phyloP scores from a whole-genome alignment of 1,284 basidiomycete species.

The Irpex sp. region DNA sequence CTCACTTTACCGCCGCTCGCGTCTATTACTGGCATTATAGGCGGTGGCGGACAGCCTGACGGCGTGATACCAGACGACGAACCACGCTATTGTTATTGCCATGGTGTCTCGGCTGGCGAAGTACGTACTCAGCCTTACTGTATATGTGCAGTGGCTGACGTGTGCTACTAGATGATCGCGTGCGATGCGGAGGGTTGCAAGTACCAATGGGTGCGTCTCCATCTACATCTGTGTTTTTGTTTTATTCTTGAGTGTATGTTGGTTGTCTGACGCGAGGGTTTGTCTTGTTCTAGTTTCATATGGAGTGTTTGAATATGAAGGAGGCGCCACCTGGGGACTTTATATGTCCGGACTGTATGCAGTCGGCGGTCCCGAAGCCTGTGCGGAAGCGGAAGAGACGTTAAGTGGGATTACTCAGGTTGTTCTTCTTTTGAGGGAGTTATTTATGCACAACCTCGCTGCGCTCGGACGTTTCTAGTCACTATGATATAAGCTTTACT shows the following conservation, averaged over 20 bases:
- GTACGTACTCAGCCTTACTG: conserved; percentile 34
- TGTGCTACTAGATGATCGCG: conserved; percentile 67
- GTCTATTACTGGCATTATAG: background rate
- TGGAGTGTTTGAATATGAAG: background rate
- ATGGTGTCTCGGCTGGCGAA: conserved; percentile 72
- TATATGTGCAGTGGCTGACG: conserved; percentile 13
- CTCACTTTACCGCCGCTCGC: conserved; percentile 22
- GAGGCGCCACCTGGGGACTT: background rate
- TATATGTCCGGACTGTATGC: background rate
- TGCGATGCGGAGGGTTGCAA: conserved; percentile 71
- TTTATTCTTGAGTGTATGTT: background rate
- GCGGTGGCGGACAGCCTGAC: conserved; percentile 1
- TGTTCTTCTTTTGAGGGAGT: background rate
- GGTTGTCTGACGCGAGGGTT: background rate
- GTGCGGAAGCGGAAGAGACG: background rate
- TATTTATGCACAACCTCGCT: background rate
- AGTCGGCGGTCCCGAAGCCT: background rate
- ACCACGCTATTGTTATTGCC: conserved; percentile 72
- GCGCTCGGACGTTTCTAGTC: too few species aligned
- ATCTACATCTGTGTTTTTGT: background rate
- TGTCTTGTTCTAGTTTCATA: background rate
- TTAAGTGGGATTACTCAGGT: background rate
- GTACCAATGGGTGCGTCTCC: conserved; percentile 68
- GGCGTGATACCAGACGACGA: conserved; percentile 35
- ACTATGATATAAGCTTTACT: too few species aligned